Evolutionary conservation across 1,139 yeast species (phyloP).

Genomic region (Yamadazyma aaseri): DNA sequence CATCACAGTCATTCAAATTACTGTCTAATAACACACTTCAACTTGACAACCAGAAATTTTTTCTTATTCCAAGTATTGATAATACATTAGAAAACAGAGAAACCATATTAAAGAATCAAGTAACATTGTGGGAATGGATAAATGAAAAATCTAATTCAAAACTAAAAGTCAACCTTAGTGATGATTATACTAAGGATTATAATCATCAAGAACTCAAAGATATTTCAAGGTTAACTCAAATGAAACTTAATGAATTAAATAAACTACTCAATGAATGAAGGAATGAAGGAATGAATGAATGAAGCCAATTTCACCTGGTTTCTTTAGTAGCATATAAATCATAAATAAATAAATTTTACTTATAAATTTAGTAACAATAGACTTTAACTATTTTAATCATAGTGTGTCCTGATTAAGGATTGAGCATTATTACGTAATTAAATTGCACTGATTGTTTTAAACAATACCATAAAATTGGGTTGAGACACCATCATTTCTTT

Average conservation of each 20-base stretch:
- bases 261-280: conserved; percentile 1
- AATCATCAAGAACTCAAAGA: conserved; percentile 53
- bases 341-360: too few species aligned
- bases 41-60: conserved; percentile 25
- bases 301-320: too few species aligned
- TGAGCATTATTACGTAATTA: too few species aligned
- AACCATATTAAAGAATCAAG: conserved; percentile 51
- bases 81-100: conserved; percentile 35
- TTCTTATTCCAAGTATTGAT: conserved; percentile 47
- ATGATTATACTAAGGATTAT: conserved; percentile 19
- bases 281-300: too few species aligned
- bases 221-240: conserved; percentile 53
- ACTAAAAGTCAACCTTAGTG: conserved; percentile 10
- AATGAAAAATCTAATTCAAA: conserved; percentile 42
- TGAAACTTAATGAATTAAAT: conserved; percentile 38
- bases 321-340: too few species aligned
- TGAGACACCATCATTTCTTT: too few species aligned
- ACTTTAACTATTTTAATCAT: too few species aligned
- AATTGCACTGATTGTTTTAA: too few species aligned
- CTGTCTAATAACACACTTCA: conserved; percentile 2
- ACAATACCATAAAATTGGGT: too few species aligned
- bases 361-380: too few species aligned
- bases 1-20: neutral
- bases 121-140: conserved; percentile 80
- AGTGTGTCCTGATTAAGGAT: too few species aligned